Evolutionary conservation across 352 stramenopile species (phyloP).

Genomic region (Phytophthora hibernalis): DNA sequence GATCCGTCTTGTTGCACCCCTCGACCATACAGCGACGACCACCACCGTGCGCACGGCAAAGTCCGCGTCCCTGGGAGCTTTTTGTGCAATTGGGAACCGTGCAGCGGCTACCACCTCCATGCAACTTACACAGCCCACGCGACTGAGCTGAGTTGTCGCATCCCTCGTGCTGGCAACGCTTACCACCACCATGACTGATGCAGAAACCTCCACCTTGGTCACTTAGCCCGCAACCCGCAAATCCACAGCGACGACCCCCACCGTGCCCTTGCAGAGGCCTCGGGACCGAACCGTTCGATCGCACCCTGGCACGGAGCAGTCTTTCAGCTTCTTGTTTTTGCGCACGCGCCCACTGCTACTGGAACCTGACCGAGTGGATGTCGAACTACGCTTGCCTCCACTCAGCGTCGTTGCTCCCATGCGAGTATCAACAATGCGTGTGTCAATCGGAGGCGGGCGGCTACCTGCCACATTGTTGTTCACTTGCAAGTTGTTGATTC

Average conservation of each 20-base stretch:
- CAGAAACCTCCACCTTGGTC: conserved; percentile 84
- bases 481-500: conserved; percentile 34
- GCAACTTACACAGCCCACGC: conserved; percentile 82
- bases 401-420: conserved; percentile 35
- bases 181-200: conserved; percentile 85
- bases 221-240: conserved; percentile 71
- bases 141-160: conserved; percentile 88
- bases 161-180: conserved; percentile 76
- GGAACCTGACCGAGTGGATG: conserved; percentile 52
- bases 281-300: conserved; percentile 80
- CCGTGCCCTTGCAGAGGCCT: conserved; percentile 84
- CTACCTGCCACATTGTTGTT: conserved; percentile 18
- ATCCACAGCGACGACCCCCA: conserved; percentile 75
- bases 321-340: conserved; percentile 88
- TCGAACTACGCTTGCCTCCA: conserved; percentile 41
- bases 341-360: conserved; percentile 48
- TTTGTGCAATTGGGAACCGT: conserved; percentile 85
- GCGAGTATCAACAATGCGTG: conserved; percentile 35
- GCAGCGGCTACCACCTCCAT: conserved; percentile 81
- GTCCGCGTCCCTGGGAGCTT: conserved; percentile 84
- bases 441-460: conserved; percentile 65
- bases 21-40: conserved; percentile 84
- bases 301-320: conserved; percentile 80
- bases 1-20: conserved; percentile 87
- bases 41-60: conserved; percentile 86